These are phyloP conservation scores for Stephanodiscus triporus DNA, from an alignment of 108 stramenopile species.

Conservation along the genomic window DNA sequence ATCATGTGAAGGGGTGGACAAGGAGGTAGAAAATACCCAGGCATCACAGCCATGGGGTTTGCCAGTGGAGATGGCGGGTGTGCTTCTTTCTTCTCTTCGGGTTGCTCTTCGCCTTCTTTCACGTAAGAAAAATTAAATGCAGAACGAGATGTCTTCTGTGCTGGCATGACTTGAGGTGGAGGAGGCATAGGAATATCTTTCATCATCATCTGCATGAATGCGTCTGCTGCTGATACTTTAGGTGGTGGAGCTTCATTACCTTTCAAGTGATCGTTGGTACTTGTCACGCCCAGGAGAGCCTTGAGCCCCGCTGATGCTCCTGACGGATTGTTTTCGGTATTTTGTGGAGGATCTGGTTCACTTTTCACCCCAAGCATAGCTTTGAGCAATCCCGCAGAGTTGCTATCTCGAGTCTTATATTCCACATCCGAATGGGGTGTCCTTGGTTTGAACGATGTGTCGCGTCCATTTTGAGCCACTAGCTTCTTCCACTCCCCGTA, in stretches of 20 bases:
- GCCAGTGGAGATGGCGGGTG: constrained; percentile 20
- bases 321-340: constrained; percentile 10
- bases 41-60: constrained; percentile 28
- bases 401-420: constrained; percentile 28
- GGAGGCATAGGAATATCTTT: constrained; percentile 16
- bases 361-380: constrained; percentile 50
- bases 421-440: constrained; percentile 14
- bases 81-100: constrained; percentile 3
- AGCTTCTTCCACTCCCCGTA: constrained; percentile 61
- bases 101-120: constrained; percentile 72
- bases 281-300: constrained; percentile 64
- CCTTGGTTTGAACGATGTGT: constrained; percentile 15
- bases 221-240: constrained; percentile 62
- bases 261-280: constrained; percentile 1
- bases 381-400: constrained; percentile 35
- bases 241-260: constrained; percentile 29
- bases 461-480: constrained; percentile 11
- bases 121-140: constrained; percentile 85
- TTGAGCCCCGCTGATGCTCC: constrained; percentile 55
- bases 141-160: constrained; percentile 24
- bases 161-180: constrained; percentile 13
- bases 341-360: constrained; percentile 10
- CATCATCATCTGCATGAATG: constrained; percentile 68
- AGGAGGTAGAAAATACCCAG: constrained; percentile 6
- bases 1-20: constrained; percentile 27